Conservation (phyloP, 2,329 filamentous ascomycete species). For the Aspergillus viridinutans region DNA sequence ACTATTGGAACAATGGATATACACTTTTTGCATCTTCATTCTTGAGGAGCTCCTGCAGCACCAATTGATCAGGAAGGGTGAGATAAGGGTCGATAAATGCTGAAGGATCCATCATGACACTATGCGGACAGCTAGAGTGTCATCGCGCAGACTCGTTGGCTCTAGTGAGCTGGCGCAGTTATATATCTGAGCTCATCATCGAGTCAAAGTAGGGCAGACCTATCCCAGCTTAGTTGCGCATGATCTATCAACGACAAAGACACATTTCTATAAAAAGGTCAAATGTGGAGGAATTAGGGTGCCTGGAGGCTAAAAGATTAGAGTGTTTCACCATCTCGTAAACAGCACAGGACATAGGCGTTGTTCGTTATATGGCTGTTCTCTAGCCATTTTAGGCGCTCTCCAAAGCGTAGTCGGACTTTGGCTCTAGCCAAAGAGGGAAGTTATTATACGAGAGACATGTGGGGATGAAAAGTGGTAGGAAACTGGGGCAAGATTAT, state of each 20-base stretch:
- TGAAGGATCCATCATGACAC: neutral
- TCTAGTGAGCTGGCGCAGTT: too few relatives aligned
- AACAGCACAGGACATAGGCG: too few relatives aligned
- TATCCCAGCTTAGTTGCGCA: neutral
- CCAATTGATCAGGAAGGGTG: neutral
- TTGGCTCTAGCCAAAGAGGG: too few relatives aligned
- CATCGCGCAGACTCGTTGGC: too few relatives aligned
- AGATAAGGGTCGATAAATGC: neutral
- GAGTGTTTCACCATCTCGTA: neutral
- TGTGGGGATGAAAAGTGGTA: neutral
- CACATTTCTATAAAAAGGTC: neutral
- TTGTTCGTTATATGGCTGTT: too few relatives aligned
- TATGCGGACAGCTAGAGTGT: neutral
- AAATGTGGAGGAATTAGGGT: neutral
- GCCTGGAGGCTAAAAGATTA: neutral
- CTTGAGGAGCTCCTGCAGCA: neutral
- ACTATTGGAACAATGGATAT: neutral
- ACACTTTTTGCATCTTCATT: neutral
- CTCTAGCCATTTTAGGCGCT: too few relatives aligned
- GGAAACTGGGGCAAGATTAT: neutral
- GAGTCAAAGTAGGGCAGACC: too few relatives aligned
- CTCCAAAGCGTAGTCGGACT: fast-evolving
- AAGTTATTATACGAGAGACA: too few relatives aligned
- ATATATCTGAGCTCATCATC: too few relatives aligned
- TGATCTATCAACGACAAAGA: too few relatives aligned